Evolutionary conservation across 202 grass and related monocot species (phyloP), one percentile per base, ranked within the genome.

Genomic region (Schoenoplectus triqueter): DNA sequence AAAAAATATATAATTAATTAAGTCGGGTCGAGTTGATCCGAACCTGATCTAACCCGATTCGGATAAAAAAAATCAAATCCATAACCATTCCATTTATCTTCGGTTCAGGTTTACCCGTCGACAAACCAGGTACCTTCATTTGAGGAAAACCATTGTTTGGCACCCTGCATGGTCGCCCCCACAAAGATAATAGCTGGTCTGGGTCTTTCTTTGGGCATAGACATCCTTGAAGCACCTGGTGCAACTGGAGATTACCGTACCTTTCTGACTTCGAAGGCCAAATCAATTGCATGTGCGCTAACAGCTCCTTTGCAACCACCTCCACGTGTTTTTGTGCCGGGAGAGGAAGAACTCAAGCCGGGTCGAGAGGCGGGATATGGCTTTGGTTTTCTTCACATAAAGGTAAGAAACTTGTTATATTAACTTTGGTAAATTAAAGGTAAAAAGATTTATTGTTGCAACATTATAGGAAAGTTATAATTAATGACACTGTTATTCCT

Each of bases 161-260:
- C 78, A 4, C 87, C 95, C 46, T 98, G 95, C 92, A 97, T 97
- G 92, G 91, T 95, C 67, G 92, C 95, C 86, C 95, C 95, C 63
- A 95, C 95, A 14, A 98, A 98, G 72, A 98, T 98, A 80, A 98
- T 98, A 88, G 95, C 95, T 72, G 91, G 92, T 40, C 68, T 98
- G 83, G 95, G 92, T 59, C 78, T 95, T 8, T 98, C 95, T 19
- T 66, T 98, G 68, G 95, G 92, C 70, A 90, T 98, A 73, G 95
- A 98, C 83, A 98, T 98, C 72, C 92, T 98, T 65, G 92, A 95
- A 95, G 95, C 92, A 77, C 91, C 91, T 52, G 95, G 95, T 88
- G 95, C 95, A 89, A 95, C 95, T 0, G 95, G 95, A 86, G 95
- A 98, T 86, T 95, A 98, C 74, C 88, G 93, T 73, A 98, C 95